Base-by-base conservation (phyloP, 2,329 filamentous ascomycete genomes). In the Drechmeria coniospora region DNA sequence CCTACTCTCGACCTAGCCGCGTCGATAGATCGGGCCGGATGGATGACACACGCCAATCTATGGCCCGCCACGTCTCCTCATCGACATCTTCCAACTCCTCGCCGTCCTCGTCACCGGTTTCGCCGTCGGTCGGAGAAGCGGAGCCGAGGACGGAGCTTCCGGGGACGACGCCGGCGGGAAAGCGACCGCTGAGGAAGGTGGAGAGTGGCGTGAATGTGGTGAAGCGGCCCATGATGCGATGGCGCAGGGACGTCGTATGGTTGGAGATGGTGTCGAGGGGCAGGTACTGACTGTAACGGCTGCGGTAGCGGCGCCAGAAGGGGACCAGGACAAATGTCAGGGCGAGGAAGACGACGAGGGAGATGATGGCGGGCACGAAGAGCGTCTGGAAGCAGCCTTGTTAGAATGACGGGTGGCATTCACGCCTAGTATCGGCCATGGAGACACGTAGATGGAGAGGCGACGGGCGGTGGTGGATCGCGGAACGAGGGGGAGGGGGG, bases 1-100 rank as follows among this genome's bases (percentile, higher is more conserved):
- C n/a, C 48, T 51, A 72, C 57, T 92, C 83, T 53, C 82, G 63
- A 49, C 81, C 87, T 35, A 92, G 44, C 36, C 83, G 63, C 39
- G 69, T 59, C 23, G 63, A 56, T 26, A 61, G 63, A 34, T 71
- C 66, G 25, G 53, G 51, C 25, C 51, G 49, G 8, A 46, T 44
- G 18, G 53, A 46, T 7, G 39, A 42, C 11, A 40, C 38, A 25
- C 47, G 45, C 13, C 43, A 38, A 34, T 54, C 56, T 15, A 62
- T 46, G 26, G 53, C 54, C 33, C 56, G 49, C 44, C 56, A 44
- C 26, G 53, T 54, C 30, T 61, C 52, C 31, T 62, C 59, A 37
- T 70, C 59, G 22, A 79, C 65, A 27, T 71, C 63, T 36, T 68
- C 70, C 8, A 76, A 51, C 50, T 82, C 77, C 43, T 83, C 74